These are phyloP conservation scores for Aurinia saxatilis DNA, from an alignment of 345 rosid species.

Conservation along the genomic window DNA sequence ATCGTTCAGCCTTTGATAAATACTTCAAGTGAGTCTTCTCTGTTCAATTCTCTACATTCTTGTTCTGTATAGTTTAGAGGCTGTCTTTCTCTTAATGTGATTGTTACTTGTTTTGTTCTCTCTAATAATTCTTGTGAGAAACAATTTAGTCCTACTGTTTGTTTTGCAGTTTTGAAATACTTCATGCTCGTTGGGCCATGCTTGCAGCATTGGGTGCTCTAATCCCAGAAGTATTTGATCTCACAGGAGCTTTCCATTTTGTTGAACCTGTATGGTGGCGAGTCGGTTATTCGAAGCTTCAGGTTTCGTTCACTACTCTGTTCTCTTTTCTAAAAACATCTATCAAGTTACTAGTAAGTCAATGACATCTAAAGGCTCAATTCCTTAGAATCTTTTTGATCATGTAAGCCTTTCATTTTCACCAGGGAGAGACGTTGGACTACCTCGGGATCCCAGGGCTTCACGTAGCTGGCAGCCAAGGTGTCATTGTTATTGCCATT, in stretches of 20 bases:
- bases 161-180: conserved; percentile 76
- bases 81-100: not conserved
- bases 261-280: conserved; percentile 93
- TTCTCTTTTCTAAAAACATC: not conserved
- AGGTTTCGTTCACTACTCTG: conserved; percentile 32
- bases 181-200: conserved; percentile 99
- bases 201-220: conserved; percentile 87
- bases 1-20: conserved; percentile 52
- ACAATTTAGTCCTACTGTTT: not conserved
- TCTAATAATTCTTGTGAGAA: too few relatives aligned
- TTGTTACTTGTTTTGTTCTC: not conserved
- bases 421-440: conserved; percentile 85
- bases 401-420: not conserved
- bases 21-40: conserved; percentile 62
- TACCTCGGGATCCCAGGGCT: conserved; percentile 92
- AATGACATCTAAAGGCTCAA: too few relatives aligned
- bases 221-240: conserved; percentile 71
- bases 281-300: conserved; percentile 89
- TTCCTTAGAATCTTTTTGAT: too few relatives aligned
- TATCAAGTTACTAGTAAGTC: not conserved
- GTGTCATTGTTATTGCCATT: conserved; percentile 72
- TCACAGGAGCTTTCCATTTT: conserved; percentile 62
- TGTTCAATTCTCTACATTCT: not conserved
- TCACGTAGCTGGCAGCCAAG: conserved; percentile 94
- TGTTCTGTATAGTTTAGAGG: too few relatives aligned